Conservation (phyloP, 1,284 basidiomycete genomes). For the Xerocomus minutiporus region DNA sequence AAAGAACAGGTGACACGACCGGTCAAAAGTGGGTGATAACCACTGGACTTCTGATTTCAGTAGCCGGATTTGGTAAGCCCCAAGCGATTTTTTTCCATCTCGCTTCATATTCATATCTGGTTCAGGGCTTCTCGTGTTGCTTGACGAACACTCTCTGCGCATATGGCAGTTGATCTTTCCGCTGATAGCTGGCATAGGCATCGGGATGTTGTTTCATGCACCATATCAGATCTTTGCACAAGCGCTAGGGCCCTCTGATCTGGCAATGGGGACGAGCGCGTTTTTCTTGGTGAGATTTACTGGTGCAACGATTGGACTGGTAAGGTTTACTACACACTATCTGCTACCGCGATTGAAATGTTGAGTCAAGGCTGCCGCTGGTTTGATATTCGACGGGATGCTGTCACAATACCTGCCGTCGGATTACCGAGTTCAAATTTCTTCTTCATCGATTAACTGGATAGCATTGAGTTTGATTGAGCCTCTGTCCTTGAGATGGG, state of each 20-base stretch:
- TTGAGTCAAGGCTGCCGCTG: slow-evolving; percentile 57
- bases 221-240: slow-evolving; percentile 73
- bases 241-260: slow-evolving; percentile 55
- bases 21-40: slow-evolving; percentile 63
- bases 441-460: slow-evolving; percentile 52
- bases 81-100: slow-evolving; percentile 19
- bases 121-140: slow-evolving; percentile 59
- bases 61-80: slow-evolving; percentile 66
- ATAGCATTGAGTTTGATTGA: slow-evolving; percentile 44
- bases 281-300: slow-evolving; percentile 82
- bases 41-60: slow-evolving; percentile 56
- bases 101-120: slow-evolving; percentile 8
- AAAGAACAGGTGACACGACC: slow-evolving; percentile 49
- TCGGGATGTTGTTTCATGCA: slow-evolving; percentile 78
- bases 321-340: slow-evolving; percentile 34
- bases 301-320: slow-evolving; percentile 73
- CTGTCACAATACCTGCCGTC: slow-evolving; percentile 47
- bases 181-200: slow-evolving; percentile 66
- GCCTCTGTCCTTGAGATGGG: slow-evolving; percentile 38
- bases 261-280: slow-evolving; percentile 75
- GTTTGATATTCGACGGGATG: slow-evolving; percentile 64
- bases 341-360: slow-evolving; percentile 14
- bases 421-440: slow-evolving; percentile 38
- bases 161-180: slow-evolving; percentile 51
- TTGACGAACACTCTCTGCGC: slow-evolving; percentile 48